Evolutionary conservation across 257 asterid genomes (phyloP).

Genomic region (Penstemon newberryi): DNA sequence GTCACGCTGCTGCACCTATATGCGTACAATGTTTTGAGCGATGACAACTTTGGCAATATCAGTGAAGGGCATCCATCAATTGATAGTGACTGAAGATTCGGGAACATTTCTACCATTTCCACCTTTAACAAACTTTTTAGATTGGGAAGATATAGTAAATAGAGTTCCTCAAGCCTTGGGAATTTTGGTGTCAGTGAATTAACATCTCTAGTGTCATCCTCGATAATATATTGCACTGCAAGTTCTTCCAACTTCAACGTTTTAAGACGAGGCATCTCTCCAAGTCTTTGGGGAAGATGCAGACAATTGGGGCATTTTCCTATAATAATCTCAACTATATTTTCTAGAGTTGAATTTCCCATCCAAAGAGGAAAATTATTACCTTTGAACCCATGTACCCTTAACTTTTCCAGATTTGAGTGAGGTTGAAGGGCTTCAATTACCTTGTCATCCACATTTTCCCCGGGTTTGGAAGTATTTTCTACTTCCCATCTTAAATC

Average conservation of each 20-base stretch:
- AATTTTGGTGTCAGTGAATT: neutral
- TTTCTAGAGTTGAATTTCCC: conserved; percentile 16
- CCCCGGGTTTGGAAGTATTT: neutral
- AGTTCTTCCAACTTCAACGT: neutral
- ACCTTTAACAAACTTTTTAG: conserved; percentile 25
- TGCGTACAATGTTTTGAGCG: neutral
- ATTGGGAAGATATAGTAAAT: neutral
- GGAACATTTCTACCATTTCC: conserved; percentile 11
- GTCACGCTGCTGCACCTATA: neutral
- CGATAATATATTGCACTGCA: conserved; percentile 22
- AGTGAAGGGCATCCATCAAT: conserved; percentile 7
- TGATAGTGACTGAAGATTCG: neutral
- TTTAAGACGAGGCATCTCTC: conserved; percentile 25
- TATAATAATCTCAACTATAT: neutral
- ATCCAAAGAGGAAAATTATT: conserved; percentile 20
- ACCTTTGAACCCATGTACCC: conserved; percentile 15
- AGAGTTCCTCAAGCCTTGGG: neutral
- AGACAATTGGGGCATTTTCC: neutral
- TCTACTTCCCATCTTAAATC: conserved; percentile 10
- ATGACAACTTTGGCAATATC: conserved; percentile 4
- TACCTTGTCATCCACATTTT: conserved; percentile 21
- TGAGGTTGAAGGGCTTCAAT: conserved; percentile 28
- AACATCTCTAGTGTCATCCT: conserved; percentile 13
- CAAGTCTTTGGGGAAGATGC: conserved; percentile 14
- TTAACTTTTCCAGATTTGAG: conserved; percentile 2